phyloP scores from a whole-genome alignment of 1,139 yeast genomes.

The Yamadazyma conglobata region DNA sequence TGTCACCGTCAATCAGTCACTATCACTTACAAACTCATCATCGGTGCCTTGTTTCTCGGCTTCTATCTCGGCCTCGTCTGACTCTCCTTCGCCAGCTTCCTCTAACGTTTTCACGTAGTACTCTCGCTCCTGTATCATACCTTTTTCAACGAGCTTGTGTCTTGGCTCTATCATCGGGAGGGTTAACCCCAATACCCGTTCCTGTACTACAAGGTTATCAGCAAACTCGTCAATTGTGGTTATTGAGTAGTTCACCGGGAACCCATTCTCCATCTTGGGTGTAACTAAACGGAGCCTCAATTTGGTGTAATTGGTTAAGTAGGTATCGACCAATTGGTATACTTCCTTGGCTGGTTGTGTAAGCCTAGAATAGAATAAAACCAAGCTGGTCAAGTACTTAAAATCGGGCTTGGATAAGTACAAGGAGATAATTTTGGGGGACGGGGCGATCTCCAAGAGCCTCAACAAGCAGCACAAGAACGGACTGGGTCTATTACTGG shows the following conservation, averaged over 20 bases:
- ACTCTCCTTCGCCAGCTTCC: constrained; percentile 2
- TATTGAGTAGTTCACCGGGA: constrained; percentile 28
- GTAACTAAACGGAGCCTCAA: constrained; percentile 24
- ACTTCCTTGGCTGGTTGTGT: constrained; percentile 43
- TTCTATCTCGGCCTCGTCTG: no score
- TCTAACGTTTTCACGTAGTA: constrained; percentile 20
- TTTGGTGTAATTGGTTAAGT: constrained; percentile 53
- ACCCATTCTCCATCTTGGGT: constrained; percentile 27
- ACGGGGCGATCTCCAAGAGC: constrained; percentile 61
- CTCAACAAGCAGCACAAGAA: constrained; percentile 65
- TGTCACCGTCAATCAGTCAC: constrained; percentile 12
- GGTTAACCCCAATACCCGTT: constrained; percentile 55
- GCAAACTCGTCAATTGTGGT: constrained; percentile 59
- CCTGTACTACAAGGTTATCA: constrained; percentile 48
- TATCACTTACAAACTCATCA: constrained; percentile 14
- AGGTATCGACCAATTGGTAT: constrained; percentile 50
- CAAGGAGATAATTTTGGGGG: constrained; percentile 47
- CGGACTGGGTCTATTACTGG: constrained; percentile 51
- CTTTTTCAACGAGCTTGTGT: constrained; percentile 36
- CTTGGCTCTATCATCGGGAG: constrained; percentile 54
- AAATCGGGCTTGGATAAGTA: constrained; percentile 52
- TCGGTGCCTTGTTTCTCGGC: no score
- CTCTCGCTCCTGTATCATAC: constrained; percentile 33
- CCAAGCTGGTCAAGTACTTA: constrained; percentile 64
- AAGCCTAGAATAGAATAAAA: constrained; percentile 56